Conservation (phyloP, 2,329 filamentous ascomycete species). For the Dissoconium aciculare region DNA sequence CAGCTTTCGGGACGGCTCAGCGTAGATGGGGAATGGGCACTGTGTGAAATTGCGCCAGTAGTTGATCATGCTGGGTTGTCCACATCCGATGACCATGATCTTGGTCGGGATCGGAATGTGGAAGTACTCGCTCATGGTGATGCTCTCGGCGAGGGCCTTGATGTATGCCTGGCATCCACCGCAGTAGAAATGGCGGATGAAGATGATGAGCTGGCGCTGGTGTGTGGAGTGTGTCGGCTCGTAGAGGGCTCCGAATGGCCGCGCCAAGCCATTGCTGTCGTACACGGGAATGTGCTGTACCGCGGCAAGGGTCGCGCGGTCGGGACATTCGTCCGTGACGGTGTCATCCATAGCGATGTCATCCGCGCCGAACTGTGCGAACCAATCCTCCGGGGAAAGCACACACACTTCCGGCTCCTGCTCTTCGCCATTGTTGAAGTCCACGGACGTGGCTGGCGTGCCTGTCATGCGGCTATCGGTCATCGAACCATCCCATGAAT, state of each 20-base stretch:
- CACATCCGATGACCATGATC: slow-evolving; percentile 27
- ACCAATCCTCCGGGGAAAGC: slow-evolving; percentile 22
- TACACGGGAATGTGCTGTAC: slow-evolving; percentile 34
- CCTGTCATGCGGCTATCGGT: slow-evolving; percentile 1
- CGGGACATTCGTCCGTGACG: slow-evolving; percentile 21
- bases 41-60: slow-evolving; percentile 24
- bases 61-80: slow-evolving; percentile 23
- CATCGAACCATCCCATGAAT: no score
- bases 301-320: slow-evolving; percentile 20
- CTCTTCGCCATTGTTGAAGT: background rate
- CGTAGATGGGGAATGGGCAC: slow-evolving; percentile 26
- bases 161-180: slow-evolving; percentile 28
- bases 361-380: slow-evolving; percentile 21
- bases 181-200: slow-evolving; percentile 30
- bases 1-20: slow-evolving; percentile 22
- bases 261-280: slow-evolving; percentile 44
- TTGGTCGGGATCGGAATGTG: slow-evolving; percentile 17
- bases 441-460: slow-evolving; percentile 1
- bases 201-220: slow-evolving; percentile 26
- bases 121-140: slow-evolving; percentile 22
- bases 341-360: slow-evolving; percentile 14
- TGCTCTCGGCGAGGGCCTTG: slow-evolving; percentile 17
- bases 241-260: slow-evolving; percentile 49
- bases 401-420: slow-evolving; percentile 2
- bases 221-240: slow-evolving; percentile 30